Evolutionary conservation across 73 alveolate genomes (phyloP), one percentile per base, ranked within the genome.

Genomic region (Blepharisma stoltei): DNA sequence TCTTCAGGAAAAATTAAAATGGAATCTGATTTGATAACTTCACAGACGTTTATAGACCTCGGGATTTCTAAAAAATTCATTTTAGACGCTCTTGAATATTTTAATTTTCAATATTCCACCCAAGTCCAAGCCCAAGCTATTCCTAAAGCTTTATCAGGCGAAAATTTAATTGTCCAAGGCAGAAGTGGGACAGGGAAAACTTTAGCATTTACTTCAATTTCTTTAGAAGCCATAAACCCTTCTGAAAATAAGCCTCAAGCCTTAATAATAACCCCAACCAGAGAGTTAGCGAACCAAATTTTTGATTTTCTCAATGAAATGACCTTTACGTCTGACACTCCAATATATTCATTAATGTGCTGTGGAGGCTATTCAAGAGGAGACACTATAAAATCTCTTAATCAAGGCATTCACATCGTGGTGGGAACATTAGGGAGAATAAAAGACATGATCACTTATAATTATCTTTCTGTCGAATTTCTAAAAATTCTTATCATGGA

Each of bases 181-280:
- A 96, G 94, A 83, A 94, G 89, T 83, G 99, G 99, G 7, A 96
- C 98, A 54, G 99, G 99, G 14, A 96, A 96, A 81, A 96, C 99
- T 18, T 97, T 93, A 55, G 93, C 98, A 14, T 96, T 88, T 81
- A 90, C 92, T 7, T 94, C 94, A 65, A 97, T 98, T 21, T 83
- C 90, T 54, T 83, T 96, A 45, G 93, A 93, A 86, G 75, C 80
- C 83, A 54, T 96, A 6, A 95, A 94, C 52, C 48, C 89, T n/a
- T 76, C 71, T 37, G 80, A 89, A 71, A 83, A 86, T 48, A 68
- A 86, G 54, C 82, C 94, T 8, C 91, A 94, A 78, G 90, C 92
- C 54, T 81, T 96, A 38, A 89, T 94, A 41, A 86, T 96, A 25
- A 97, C 92, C 9, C 98, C 98, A 41, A 94, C 99, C 6, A 92